Evolutionary conservation across 306 rosid genomes (phyloP), one percentile per base, ranked within the genome.

Genomic region (Pterocarpus macrocarpus): DNA sequence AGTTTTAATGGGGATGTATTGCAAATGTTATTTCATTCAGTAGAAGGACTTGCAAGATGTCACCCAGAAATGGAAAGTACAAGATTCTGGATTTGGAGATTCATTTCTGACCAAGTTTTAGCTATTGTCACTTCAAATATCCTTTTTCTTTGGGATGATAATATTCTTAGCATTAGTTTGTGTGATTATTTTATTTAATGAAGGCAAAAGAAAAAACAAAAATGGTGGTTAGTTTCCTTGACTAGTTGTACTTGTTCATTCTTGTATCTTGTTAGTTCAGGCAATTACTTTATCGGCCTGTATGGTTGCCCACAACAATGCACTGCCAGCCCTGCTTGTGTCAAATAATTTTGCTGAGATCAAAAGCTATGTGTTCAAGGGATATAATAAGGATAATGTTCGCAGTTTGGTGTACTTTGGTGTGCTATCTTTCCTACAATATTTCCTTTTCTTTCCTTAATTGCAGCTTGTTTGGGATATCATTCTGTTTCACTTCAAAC

Each of bases 331-430:
- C 56, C 84, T 93, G 89, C 84, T 93, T 84, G 97, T 93, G 77
- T 93, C 98, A 74, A 93, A 93, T 83, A 93, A 93, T 85, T 93
- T 93, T 81, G 85, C 97, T 12, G 98, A 93, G 92, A 93, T 93
- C 73, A 94, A 94, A 81, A 91, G 97, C 92, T 91, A 79, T 33
- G 98, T 91, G 65, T 94, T 94, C 75, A 94, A 94, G 86, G 90
- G 93, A 62, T 91, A 79, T 44, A 94, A 94, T 76, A 89, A 71
- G 79, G 97, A 89, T 70, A 91, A 94, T 77, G 90, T 94, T 85
- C 98, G 89, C 63, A 87, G 88, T 68, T 82, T 91, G 84, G 98
- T 94, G 64, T 91, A 94, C 86, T 90, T 87, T 71, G 98, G 98
- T 94, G 80, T 82, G 98, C 80, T 76, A n/a, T 41, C 84, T 74